Percentiles rank a stretch among this genome's conserved stretches.
These are phyloP conservation scores for Capronia americana DNA, from an alignment of 2,329 filamentous ascomycete genomes.

Conservation along the genomic window DNA sequence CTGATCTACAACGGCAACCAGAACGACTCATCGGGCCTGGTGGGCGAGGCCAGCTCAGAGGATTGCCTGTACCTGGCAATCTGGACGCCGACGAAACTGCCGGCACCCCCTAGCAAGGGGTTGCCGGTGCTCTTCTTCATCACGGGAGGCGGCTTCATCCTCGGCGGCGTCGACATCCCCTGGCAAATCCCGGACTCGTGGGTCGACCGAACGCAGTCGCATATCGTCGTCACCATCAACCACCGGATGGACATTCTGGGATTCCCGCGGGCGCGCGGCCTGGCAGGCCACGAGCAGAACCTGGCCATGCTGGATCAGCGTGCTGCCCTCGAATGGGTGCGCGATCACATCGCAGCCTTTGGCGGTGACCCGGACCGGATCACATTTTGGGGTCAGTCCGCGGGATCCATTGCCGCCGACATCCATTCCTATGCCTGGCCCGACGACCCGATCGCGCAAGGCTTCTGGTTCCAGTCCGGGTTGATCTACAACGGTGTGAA, in stretches of 20 bases:
- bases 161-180: constrained; percentile 48
- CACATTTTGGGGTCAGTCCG: constrained; percentile 57
- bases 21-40: constrained; percentile 10
- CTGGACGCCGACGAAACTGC: constrained; percentile 48
- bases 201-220: constrained; percentile 49
- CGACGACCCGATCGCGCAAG: constrained; percentile 39
- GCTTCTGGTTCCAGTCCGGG: constrained; percentile 36
- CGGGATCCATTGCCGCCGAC: constrained; percentile 36
- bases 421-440: constrained; percentile 36
- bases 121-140: constrained; percentile 31
- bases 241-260: constrained; percentile 51
- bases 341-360: constrained; percentile 58
- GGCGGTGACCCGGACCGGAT: constrained; percentile 58
- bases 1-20: constrained; percentile 16
- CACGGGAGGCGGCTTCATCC: constrained; percentile 29
- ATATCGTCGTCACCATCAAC: constrained; percentile 50
- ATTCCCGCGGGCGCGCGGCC: constrained; percentile 44
- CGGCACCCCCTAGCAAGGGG: constrained; percentile 34
- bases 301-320: constrained; percentile 60
- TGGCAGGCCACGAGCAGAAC: constrained; percentile 47
- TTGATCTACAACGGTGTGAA: constrained; percentile 20
- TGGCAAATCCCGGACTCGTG: constrained; percentile 51
- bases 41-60: constrained; percentile 44
- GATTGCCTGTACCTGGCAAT: constrained; percentile 54
- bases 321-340: constrained; percentile 57